Percentiles rank a stretch among this genome's conserved stretches.
phyloP scores from a whole-genome alignment of 345 rosid species.

The Gossypium bickii region DNA sequence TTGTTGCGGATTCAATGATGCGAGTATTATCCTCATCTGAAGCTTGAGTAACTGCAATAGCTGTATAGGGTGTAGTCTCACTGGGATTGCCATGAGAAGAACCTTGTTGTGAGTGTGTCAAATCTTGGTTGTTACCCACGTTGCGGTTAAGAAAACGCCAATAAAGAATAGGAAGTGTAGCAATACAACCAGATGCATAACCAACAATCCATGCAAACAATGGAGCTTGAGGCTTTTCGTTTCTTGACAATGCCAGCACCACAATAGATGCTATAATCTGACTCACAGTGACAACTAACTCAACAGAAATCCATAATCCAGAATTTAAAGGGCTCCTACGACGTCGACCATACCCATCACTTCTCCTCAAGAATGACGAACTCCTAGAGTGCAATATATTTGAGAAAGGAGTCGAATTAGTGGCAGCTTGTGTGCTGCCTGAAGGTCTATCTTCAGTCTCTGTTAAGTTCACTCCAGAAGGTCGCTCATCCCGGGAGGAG shows the following conservation, averaged over 20 bases:
- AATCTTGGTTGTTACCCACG: slow-evolving; percentile 37
- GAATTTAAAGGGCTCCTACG: slow-evolving; percentile 76
- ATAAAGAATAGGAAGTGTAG: slow-evolving; percentile 72
- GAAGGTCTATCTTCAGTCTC: slow-evolving; percentile 36
- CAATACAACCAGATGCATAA: slow-evolving; percentile 76
- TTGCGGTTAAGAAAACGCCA: slow-evolving; percentile 65
- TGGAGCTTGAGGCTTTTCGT: slow-evolving; percentile 78
- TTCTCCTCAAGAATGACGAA: slow-evolving; percentile 43
- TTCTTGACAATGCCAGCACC: slow-evolving; percentile 54
- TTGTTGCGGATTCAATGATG: slow-evolving; percentile 19
- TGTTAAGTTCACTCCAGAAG: slow-evolving; percentile 21
- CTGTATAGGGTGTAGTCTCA: slow-evolving; percentile 55
- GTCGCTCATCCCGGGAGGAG: slow-evolving; percentile 40
- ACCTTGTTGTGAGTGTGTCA: slow-evolving; percentile 34
- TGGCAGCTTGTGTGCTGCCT: slow-evolving; percentile 19
- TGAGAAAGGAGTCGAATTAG: slow-evolving; percentile 30
- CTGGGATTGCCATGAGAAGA: slow-evolving; percentile 36
- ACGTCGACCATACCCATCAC: slow-evolving; percentile 47
- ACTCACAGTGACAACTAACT: slow-evolving; percentile 58
- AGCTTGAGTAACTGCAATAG: slow-evolving; percentile 52
- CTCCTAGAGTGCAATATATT: slow-evolving; percentile 35
- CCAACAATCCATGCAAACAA: slow-evolving; percentile 78
- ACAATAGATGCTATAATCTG: slow-evolving; percentile 79
- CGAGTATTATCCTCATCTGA: slow-evolving; percentile 50
- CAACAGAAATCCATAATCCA: slow-evolving; percentile 76